phyloP scores from a whole-genome alignment of 495 filamentous ascomycete species.

The Durotheca rogersii region DNA sequence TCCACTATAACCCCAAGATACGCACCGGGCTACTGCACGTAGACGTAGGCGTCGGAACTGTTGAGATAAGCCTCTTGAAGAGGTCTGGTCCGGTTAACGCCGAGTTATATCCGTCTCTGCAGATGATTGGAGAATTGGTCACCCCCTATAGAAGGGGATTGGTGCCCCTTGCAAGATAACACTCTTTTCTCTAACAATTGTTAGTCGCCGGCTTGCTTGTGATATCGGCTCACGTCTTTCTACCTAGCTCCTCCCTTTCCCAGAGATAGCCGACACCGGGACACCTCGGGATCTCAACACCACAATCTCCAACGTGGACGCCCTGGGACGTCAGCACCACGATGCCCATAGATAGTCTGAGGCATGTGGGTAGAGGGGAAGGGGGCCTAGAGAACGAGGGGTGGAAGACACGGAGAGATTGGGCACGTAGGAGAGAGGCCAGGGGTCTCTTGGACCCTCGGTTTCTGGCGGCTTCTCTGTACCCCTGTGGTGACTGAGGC shows the following conservation, averaged over 20 bases:
- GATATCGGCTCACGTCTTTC: neutral
- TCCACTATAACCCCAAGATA: neutral
- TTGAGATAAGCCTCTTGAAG: neutral
- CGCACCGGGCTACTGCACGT: neutral
- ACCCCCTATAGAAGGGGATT: neutral
- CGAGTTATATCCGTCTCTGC: neutral
- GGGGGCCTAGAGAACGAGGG: too few relatives aligned
- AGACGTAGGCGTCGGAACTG: neutral
- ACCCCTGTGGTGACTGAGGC: too few relatives aligned
- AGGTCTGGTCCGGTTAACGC: neutral
- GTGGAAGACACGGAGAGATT: too few relatives aligned
- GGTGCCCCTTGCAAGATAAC: neutral
- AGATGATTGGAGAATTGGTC: neutral
- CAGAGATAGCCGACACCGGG: neutral
- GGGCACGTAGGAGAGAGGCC: too few relatives aligned
- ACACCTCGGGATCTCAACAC: neutral
- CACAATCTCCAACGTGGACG: too few relatives aligned
- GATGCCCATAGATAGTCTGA: too few relatives aligned
- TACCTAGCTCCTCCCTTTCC: neutral
- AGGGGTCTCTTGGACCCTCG: too few relatives aligned
- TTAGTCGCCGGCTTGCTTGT: neutral
- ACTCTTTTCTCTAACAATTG: neutral
- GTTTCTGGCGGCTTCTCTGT: too few relatives aligned
- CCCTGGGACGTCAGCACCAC: too few relatives aligned
- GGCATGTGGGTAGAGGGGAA: too few relatives aligned